Evolutionary conservation across 1,284 basidiomycete species (phyloP), one percentile per base, ranked within the genome.

Genomic region (Puccinia polysora): DNA sequence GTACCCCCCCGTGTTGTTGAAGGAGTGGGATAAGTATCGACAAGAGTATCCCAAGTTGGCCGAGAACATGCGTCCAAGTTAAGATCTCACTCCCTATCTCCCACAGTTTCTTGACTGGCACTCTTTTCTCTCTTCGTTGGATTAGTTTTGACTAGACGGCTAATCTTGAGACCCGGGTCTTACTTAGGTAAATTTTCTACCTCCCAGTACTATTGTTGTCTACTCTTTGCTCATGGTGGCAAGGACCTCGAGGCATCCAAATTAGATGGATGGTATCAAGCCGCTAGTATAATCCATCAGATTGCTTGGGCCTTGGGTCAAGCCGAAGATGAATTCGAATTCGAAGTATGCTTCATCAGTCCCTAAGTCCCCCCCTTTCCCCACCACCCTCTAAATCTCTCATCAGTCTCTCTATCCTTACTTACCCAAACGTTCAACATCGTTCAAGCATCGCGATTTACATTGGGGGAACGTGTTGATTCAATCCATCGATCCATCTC

Each of bases 381-480:
- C n/a, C 6, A 28, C 23, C 30, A 2, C 3, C 30, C 23, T 30
- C 7, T 49, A 18, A 49, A 32, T 10, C 55, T 14, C 28, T 15
- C 60, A 43, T 63, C 5, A 2, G 8, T 43, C 45, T 49, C 28
- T 4, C 30, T 15, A 15, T 30, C 45, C 30, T 49, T 49, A 43
- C 60, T 30, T 18, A 6, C 25, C 30, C 32, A 58, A 63, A 10
- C 40, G n/a, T 10, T 45, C 40, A 45, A 45, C 34, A n/a, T n/a
- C n/a, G n/a, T n/a, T n/a, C n/a, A n/a, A 71, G 68, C 68, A 71
- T 40, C 58, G 68, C 18, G 68, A 71, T 59, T 52, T 71, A 28
- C 68, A 71, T 63, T 71, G 68, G 68, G 68, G 68, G 36, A 63
- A 71, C 38, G 7, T 71, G 18, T 50, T 59, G 43, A 43, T 71